phyloP scores from a whole-genome alignment of 352 stramenopile genomes.

The Phytophthora brassicae region DNA sequence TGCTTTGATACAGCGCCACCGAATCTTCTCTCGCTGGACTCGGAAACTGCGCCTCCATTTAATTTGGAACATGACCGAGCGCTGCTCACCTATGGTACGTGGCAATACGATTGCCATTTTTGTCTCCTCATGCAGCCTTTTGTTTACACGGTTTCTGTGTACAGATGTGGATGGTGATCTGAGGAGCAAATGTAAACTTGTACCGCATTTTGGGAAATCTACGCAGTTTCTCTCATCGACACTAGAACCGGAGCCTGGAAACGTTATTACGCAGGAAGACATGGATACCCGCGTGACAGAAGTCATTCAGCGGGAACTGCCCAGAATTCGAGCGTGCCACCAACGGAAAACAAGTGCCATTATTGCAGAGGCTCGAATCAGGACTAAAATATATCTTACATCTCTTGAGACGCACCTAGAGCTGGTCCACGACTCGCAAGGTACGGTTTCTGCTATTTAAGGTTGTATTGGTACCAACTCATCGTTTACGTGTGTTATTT shows the following conservation, averaged over 20 bases:
- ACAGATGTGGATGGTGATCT: conserved; percentile 51
- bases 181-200: conserved; percentile 45
- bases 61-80: conserved; percentile 34
- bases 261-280: conserved; percentile 37
- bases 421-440: neutral
- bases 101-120: neutral
- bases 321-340: conserved; percentile 53
- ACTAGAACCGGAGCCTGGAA: conserved; percentile 11
- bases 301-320: conserved; percentile 46
- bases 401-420: conserved; percentile 19
- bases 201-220: conserved; percentile 48
- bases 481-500: neutral
- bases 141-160: conserved; percentile 3
- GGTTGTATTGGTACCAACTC: neutral
- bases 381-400: conserved; percentile 31
- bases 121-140: neutral
- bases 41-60: conserved; percentile 25
- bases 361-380: conserved; percentile 42
- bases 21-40: conserved; percentile 35
- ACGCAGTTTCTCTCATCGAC: conserved; percentile 33
- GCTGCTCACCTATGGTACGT: conserved; percentile 46
- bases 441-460: conserved; percentile 8
- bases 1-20: conserved; percentile 37
- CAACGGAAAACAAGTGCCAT: conserved; percentile 50
- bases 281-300: conserved; percentile 48